Evolutionary conservation across 495 filamentous ascomycete genomes (phyloP).

Genomic region (Neurospora sp.): DNA sequence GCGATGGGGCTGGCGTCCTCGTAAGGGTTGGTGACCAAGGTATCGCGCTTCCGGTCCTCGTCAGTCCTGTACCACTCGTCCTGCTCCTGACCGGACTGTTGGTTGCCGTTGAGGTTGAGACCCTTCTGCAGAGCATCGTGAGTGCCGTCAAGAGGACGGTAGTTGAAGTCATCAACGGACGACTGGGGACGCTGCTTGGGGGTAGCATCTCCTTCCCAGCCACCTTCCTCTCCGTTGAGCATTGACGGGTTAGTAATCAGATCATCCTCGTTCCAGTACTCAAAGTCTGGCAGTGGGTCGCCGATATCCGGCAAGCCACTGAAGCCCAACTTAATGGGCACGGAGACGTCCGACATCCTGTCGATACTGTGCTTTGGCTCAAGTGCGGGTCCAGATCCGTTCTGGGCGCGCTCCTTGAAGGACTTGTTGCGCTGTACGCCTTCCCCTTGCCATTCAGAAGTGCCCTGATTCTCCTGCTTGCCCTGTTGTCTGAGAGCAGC

Average conservation of each 20-base stretch:
- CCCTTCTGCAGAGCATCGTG: constrained; percentile 12
- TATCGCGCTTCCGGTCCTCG: constrained; percentile 45
- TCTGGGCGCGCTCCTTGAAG: constrained; percentile 46
- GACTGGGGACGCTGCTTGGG: constrained; percentile 25
- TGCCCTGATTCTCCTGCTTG: constrained; percentile 19
- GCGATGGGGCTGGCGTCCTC: constrained; percentile 44
- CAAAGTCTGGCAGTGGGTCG: constrained; percentile 60
- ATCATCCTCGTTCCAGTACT: constrained; percentile 50
- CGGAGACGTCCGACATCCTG: constrained; percentile 45
- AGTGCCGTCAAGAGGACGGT: constrained; percentile 17
- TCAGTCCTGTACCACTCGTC: constrained; percentile 46
- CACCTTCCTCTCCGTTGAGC: constrained; percentile 25
- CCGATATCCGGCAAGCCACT: constrained; percentile 52
- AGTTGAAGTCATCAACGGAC: constrained; percentile 27
- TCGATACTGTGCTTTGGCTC: constrained; percentile 74
- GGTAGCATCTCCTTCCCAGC: constrained; percentile 25
- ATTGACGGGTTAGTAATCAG: constrained; percentile 32
- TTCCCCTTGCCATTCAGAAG: constrained; percentile 17
- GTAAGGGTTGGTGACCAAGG: constrained; percentile 47
- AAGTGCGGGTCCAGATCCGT: constrained; percentile 38
- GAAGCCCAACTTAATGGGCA: constrained; percentile 46
- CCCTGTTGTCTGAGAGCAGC: constrained; percentile 31
- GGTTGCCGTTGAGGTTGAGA: constrained; percentile 30
- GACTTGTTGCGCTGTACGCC: constrained; percentile 39
- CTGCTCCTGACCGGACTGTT: constrained; percentile 38